A percentile compares a stretch with the other conserved stretches of the same genome.
Evolutionary conservation across 768 basidiomycete species (phyloP).

Genomic region (Agaricus subrufescens): DNA sequence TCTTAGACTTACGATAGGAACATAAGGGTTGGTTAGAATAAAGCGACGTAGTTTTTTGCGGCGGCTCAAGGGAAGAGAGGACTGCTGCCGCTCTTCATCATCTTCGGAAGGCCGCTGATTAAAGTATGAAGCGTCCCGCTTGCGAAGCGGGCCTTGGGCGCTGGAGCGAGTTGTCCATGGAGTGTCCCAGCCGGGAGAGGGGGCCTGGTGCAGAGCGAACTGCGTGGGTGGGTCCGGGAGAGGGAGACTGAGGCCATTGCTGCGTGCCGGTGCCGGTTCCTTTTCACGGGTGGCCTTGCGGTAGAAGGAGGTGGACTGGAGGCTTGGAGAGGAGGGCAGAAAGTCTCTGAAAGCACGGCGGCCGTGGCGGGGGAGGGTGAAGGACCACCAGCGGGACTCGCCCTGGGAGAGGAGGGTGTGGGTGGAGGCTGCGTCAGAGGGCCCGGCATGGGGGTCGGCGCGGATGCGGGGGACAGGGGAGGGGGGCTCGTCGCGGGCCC

Average conservation of each 20-base stretch:
- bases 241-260: slow-evolving; percentile 23
- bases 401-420: slow-evolving; percentile 39
- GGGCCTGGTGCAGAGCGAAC: slow-evolving; percentile 50
- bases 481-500: slow-evolving; percentile 81
- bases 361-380: slow-evolving; percentile 49
- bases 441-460: slow-evolving; percentile 27
- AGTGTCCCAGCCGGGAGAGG: slow-evolving; percentile 63
- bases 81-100: slow-evolving; percentile 16
- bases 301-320: slow-evolving; percentile 30
- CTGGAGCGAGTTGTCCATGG: slow-evolving; percentile 54
- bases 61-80: slow-evolving; percentile 21
- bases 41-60: slow-evolving; percentile 57
- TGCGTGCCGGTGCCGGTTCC: slow-evolving; percentile 8
- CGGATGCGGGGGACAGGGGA: slow-evolving; percentile 49
- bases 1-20: slow-evolving; percentile 59
- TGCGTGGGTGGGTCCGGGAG: slow-evolving; percentile 32
- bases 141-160: slow-evolving; percentile 32
- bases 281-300: slow-evolving; percentile 23
- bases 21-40: slow-evolving; percentile 69
- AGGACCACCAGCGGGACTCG: slow-evolving; percentile 70
- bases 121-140: slow-evolving; percentile 15
- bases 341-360: slow-evolving; percentile 41
- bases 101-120: slow-evolving; percentile 22
- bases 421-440: slow-evolving; percentile 51
- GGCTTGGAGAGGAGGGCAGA: slow-evolving; percentile 37